These are phyloP conservation scores for Ramularia endophylla DNA, from an alignment of 2,329 filamentous ascomycete species.

Conservation along the genomic window DNA sequence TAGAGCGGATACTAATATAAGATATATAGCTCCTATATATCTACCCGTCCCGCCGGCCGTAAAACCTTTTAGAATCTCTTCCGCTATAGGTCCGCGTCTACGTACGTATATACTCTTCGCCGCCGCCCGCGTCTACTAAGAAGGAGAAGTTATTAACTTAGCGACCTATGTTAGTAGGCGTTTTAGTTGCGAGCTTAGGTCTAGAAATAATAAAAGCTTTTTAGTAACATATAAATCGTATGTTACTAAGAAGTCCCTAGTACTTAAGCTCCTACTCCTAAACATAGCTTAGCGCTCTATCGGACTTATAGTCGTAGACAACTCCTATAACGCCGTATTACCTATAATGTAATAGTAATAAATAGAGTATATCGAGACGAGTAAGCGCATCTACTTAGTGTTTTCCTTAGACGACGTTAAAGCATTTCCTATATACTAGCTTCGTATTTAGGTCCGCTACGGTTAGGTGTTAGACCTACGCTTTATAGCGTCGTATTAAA, in stretches of 20 bases:
- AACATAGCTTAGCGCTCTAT: not conserved
- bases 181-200: not conserved
- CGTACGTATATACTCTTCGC: not conserved
- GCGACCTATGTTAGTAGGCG: not conserved
- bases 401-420: not conserved
- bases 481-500: too few relatives aligned
- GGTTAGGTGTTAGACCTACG: too few relatives aligned
- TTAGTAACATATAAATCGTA: not conserved
- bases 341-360: too few relatives aligned
- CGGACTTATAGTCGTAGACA: not conserved
- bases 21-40: too few relatives aligned
- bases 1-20: too few relatives aligned
- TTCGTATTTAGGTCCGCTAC: too few relatives aligned
- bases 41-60: too few relatives aligned
- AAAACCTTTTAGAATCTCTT: too few relatives aligned
- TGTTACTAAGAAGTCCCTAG: not conserved
- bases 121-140: not conserved
- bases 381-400: not conserved
- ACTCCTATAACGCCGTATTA: not conserved
- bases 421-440: not conserved
- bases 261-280: not conserved
- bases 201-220: not conserved
- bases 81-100: too few relatives aligned
- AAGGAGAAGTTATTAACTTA: not conserved
- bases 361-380: too few relatives aligned